Percentiles rank a stretch among this genome's conserved stretches.
These are phyloP conservation scores for Jamesozyma gamospora DNA, from an alignment of 805 yeast genomes.

Conservation along the genomic window DNA sequence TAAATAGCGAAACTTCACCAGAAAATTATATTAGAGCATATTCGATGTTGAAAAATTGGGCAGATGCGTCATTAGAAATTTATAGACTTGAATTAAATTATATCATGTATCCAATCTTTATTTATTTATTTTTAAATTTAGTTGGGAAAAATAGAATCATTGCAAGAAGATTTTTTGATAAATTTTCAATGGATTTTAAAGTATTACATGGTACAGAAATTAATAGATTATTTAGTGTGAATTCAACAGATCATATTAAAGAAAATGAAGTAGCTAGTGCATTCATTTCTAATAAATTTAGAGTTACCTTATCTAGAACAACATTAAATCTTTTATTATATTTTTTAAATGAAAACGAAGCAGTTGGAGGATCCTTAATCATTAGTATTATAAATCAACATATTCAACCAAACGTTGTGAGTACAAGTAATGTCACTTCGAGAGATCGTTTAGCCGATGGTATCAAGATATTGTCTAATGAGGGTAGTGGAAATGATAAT, in stretches of 20 bases:
- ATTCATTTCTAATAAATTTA: slow-evolving; percentile 64
- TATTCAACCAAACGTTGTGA: slow-evolving; percentile 40
- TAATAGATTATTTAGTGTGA: slow-evolving; percentile 58
- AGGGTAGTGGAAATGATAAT: slow-evolving; percentile 25
- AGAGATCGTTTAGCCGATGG: slow-evolving; percentile 27
- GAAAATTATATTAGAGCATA: slow-evolving; percentile 73
- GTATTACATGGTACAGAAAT: slow-evolving; percentile 73
- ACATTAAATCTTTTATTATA: slow-evolving; percentile 75
- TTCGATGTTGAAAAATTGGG: slow-evolving; percentile 74
- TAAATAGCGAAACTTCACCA: slow-evolving; percentile 34
- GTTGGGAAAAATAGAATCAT: slow-evolving; percentile 50
- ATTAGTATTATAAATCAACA: slow-evolving; percentile 81
- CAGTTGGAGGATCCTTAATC: slow-evolving; percentile 80
- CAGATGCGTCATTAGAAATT: slow-evolving; percentile 80
- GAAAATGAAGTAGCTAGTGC: slow-evolving; percentile 76
- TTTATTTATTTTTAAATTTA: slow-evolving; percentile 76
- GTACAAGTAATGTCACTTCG: slow-evolving; percentile 24
- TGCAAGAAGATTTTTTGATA: slow-evolving; percentile 69
- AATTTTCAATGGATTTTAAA: slow-evolving; percentile 61
- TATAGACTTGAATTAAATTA: slow-evolving; percentile 81
- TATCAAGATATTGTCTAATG: slow-evolving; percentile 15
- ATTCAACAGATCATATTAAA: slow-evolving; percentile 67
- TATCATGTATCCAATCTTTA: slow-evolving; percentile 83
- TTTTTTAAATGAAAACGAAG: slow-evolving; percentile 85
- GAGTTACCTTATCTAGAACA: slow-evolving; percentile 68